These are phyloP conservation scores for Stagonosporopsis chrysanthemi DNA, from an alignment of 2,329 filamentous ascomycete genomes.

Conservation along the genomic window DNA sequence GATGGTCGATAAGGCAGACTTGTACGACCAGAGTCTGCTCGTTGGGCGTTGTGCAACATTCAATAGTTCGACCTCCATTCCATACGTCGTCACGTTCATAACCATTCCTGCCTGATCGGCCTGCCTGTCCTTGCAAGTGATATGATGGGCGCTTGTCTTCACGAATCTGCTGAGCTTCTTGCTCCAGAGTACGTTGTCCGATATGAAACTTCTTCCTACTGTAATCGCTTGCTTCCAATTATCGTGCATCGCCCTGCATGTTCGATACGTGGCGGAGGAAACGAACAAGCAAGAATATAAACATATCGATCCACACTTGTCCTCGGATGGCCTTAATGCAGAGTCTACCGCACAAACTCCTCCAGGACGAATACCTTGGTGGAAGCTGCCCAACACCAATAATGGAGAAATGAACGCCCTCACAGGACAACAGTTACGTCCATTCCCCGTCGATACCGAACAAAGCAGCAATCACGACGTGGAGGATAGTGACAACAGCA, in stretches of 20 bases:
- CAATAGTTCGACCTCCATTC: constrained; percentile 11
- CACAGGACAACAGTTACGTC: constrained; percentile 8
- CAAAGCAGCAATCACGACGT: background rate
- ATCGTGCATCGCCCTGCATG: constrained; percentile 1
- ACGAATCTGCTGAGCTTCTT: background rate
- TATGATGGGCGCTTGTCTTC: background rate
- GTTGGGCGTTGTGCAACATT: constrained; percentile 11
- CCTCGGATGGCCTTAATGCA: background rate
- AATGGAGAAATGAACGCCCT: constrained; percentile 15
- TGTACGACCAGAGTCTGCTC: background rate
- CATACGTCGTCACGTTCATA: constrained; percentile 5
- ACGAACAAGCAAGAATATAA: background rate
- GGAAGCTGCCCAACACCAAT: constrained; percentile 9
- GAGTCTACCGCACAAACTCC: background rate
- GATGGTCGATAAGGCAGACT: constrained; percentile 24
- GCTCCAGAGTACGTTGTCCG: background rate
- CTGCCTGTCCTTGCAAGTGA: background rate
- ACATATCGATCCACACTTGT: background rate
- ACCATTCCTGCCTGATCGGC: constrained; percentile 1
- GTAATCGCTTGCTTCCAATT: background rate
- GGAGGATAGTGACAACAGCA: background rate
- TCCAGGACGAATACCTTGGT: constrained; percentile 9
- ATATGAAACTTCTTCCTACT: background rate
- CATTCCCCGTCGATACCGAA: background rate
- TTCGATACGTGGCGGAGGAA: background rate